Conservation (phyloP, 192 early-diverging fungal species). For the Coemansia sp. region DNA sequence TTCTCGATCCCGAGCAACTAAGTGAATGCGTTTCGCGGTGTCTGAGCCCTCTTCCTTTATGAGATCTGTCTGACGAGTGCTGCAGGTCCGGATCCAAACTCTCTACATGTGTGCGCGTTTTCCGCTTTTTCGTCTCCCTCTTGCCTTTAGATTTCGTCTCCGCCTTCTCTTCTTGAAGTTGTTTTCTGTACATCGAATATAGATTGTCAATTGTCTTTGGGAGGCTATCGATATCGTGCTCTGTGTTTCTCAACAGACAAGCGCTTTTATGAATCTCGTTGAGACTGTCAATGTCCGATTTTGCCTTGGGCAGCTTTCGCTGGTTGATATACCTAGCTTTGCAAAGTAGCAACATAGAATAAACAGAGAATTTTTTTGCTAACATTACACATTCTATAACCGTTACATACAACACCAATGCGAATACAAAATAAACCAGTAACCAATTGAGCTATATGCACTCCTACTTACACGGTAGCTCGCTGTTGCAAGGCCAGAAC, state of each 20-base stretch:
- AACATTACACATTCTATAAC: not conserved
- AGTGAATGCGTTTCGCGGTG: no score
- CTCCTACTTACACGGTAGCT: conserved; percentile 27
- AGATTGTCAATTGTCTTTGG: not conserved
- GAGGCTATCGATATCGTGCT: no score
- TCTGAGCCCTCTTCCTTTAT: no score
- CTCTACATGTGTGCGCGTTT: no score
- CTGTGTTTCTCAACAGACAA: no score
- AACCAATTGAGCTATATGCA: no score
- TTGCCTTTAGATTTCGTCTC: not conserved
- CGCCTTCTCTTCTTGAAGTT: not conserved
- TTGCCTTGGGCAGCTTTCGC: not conserved
- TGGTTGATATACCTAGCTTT: not conserved
- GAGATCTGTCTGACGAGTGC: no score
- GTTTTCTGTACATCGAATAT: not conserved
- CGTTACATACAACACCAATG: no score
- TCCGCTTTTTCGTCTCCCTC: not conserved
- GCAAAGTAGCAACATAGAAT: no score
- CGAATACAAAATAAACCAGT: no score
- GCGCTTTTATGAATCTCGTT: not conserved
- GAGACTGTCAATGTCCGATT: not conserved
- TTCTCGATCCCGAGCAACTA: no score
- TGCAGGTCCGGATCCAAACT: no score
- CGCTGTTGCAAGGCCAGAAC: conserved; percentile 6
- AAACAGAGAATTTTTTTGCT: not conserved